Conservation (phyloP, 306 rosid species). For the Medicago truncatula region MtrunA17r5.0-ANR NC_053042.1:47863501-47864000, state of each 20-base stretch:
- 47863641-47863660: slow-evolving; percentile 43
- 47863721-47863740: slow-evolving; percentile 37
- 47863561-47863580: slow-evolving; percentile 49
- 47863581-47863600: slow-evolving; percentile 39
- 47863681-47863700: slow-evolving; percentile 41
- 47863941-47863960: not conserved
- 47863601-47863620: slow-evolving; percentile 39
- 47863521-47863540: slow-evolving; percentile 74
- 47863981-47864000: slow-evolving; percentile 10
- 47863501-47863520: slow-evolving; percentile 58
- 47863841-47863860: slow-evolving; percentile 32
- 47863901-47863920: slow-evolving; percentile 8
- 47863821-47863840: slow-evolving; percentile 34
- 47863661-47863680: slow-evolving; percentile 28
- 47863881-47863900: slow-evolving; percentile 42
- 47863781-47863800: slow-evolving; percentile 35
- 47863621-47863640: slow-evolving; percentile 43
- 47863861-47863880: slow-evolving; percentile 43
- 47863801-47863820: slow-evolving; percentile 43
- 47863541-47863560: slow-evolving; percentile 92
- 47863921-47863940: not conserved
- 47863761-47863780: slow-evolving; percentile 51
- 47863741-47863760: slow-evolving; percentile 47
- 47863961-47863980: slow-evolving; percentile 4
- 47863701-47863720: slow-evolving; percentile 39